Percentiles rank a stretch among this genome's conserved stretches.
phyloP scores from a whole-genome alignment of 768 basidiomycete species.

The Lactifluus volemus region DNA sequence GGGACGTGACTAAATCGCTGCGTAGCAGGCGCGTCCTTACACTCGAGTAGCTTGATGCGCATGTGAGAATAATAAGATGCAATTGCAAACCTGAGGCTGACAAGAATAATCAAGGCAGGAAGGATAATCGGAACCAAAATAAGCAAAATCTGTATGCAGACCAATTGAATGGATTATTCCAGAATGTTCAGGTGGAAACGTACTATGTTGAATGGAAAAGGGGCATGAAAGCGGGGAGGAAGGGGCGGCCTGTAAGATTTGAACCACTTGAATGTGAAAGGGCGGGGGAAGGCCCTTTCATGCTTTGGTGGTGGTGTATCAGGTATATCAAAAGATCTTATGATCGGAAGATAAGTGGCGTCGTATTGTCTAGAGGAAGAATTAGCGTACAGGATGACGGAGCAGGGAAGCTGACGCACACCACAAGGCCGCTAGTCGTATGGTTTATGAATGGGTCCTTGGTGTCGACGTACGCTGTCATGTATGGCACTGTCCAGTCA shows the following conservation, averaged over 20 bases:
- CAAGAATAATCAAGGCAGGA: constrained; percentile 46
- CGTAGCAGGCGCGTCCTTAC: constrained; percentile 34
- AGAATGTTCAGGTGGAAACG: constrained; percentile 21
- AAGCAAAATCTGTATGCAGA: constrained; percentile 38
- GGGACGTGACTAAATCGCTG: constrained; percentile 48
- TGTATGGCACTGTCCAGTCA: constrained; percentile 76
- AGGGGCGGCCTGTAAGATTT: constrained; percentile 11
- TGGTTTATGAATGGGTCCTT: constrained; percentile 57
- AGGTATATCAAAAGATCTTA: constrained; percentile 13
- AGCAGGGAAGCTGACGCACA: constrained; percentile 35
- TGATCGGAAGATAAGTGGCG: constrained; percentile 15
- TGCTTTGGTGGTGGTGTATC: constrained; percentile 8
- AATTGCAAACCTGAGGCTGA: constrained; percentile 48
- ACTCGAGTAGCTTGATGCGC: constrained; percentile 59
- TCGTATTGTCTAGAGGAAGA: constrained; percentile 1
- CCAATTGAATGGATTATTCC: neutral
- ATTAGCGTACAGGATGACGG: neutral
- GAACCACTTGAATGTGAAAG: constrained; percentile 2
- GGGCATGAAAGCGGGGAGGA: neutral
- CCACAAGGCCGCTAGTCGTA: constrained; percentile 46
- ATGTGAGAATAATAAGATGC: constrained; percentile 52
- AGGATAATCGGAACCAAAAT: constrained; percentile 54
- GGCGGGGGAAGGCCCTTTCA: neutral
- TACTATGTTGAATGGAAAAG: constrained; percentile 70
- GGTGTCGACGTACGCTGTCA: constrained; percentile 64